A percentile compares a stretch with the other conserved stretches of the same genome.
Evolutionary conservation across 805 yeast species (phyloP).

Genomic region (Saturnispora besseyi): DNA sequence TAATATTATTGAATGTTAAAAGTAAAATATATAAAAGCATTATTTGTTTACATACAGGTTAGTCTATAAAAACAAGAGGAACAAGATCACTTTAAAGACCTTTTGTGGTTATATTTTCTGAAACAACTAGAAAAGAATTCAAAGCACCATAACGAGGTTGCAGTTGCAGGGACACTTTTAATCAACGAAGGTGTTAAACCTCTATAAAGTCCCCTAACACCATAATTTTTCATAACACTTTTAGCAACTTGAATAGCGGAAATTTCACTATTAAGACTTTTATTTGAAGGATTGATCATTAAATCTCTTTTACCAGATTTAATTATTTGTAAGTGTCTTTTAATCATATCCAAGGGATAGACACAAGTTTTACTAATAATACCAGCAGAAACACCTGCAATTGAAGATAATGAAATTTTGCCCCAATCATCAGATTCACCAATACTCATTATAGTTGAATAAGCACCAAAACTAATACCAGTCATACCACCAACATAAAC

Average conservation of each 20-base stretch:
- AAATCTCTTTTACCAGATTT: conserved; percentile 13
- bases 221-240: conserved; percentile 45
- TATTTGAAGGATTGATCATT: not conserved
- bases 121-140: conserved; percentile 24
- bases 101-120: conserved; percentile 6
- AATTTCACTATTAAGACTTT: not conserved
- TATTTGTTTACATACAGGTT: not conserved
- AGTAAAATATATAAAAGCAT: not conserved
- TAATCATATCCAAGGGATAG: conserved; percentile 79
- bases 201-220: conserved; percentile 59
- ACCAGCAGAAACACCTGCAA: conserved; percentile 73
- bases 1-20: not conserved
- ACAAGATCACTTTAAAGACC: not conserved
- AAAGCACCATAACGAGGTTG: conserved; percentile 28
- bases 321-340: conserved; percentile 67
- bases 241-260: conserved; percentile 18
- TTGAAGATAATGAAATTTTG: conserved; percentile 30
- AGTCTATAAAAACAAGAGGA: not conserved
- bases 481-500: conserved; percentile 60
- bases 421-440: conserved; percentile 15
- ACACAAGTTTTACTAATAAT: conserved; percentile 59
- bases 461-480: conserved; percentile 67
- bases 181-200: conserved; percentile 64
- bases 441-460: conserved; percentile 32
- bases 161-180: conserved; percentile 73